Evolutionary conservation across 192 early-diverging fungal species (phyloP), one percentile per base, ranked within the genome.

Genomic region (Diversispora eburnea): DNA sequence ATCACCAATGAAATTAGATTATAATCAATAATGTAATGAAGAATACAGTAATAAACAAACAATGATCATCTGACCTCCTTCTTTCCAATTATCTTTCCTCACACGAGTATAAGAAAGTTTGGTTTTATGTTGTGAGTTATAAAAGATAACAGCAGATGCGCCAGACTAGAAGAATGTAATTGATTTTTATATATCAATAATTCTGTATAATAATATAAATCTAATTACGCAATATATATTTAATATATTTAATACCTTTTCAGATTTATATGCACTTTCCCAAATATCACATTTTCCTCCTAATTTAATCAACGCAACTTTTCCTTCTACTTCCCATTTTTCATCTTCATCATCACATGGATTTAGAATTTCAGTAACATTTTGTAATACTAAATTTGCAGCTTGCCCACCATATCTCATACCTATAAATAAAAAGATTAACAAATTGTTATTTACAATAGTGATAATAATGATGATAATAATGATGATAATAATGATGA

Each of bases 351-450:
- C 39, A 61, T 87, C 88, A 3, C 82, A 84, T 63, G 79, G 57
- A n/a, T 82, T 66, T 2, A 69, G 77, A 4, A 87, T 85, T n/a
- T 72, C 78, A 0, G 77, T 78, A n/a, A 84, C 70, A 9, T 65
- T 20, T 8, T 83, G 84, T n/a, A 75, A 69, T 17, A 66, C 65
- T 39, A 90, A 80, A 3, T 61, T 76, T 0, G 88, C 80, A 15
- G 84, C 77, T 33, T 79, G 77, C 0, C 88, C 88, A 41, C 86
- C 86, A 55, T 87, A 87, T 43, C 88, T 84, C 79, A 90, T 84
- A 65, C 81, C 83, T 84, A 22, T 20, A 25, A 17, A 49, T 9
- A 49, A 22, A 22, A 22, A 51, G 51, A 13, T n/a, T 4, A 39
- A 61, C 9, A 20, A 61, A 5, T 5, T 3, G 66, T 9, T 39